phyloP scores from a whole-genome alignment of 225 moss, liverwort and hornwort genomes.

The Takakia lepidozioides region DNA sequence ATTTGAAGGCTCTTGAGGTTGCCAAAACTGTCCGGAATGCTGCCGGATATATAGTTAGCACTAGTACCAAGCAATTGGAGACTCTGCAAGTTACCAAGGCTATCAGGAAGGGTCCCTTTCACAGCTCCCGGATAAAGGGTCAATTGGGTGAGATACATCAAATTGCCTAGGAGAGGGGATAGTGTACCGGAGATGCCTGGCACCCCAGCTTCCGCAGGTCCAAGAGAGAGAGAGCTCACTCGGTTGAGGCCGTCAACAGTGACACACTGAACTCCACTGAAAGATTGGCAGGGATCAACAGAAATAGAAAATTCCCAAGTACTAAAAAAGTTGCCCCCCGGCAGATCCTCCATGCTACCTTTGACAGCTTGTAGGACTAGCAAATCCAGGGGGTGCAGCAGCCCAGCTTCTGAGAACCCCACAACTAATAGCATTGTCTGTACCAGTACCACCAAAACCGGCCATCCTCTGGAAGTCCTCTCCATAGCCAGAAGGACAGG shows the following conservation, averaged over 20 bases:
- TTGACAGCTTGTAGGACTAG: conserved; percentile 20
- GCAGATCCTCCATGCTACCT: conserved; percentile 22
- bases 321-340: conserved; percentile 29
- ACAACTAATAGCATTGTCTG: no score
- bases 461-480: no score
- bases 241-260: conserved; percentile 21
- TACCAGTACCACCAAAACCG: no score
- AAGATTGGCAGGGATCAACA: conserved; percentile 27
- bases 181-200: conserved; percentile 25
- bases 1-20: conserved; percentile 6
- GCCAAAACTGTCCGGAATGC: conserved; percentile 6
- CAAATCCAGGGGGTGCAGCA: conserved; percentile 36
- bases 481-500: no score
- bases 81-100: conserved; percentile 12
- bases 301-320: conserved; percentile 25
- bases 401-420: conserved; percentile 1
- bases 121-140: conserved; percentile 25
- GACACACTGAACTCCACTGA: conserved; percentile 18
- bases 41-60: conserved; percentile 17
- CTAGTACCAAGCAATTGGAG: conserved; percentile 17
- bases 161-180: conserved; percentile 9
- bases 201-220: conserved; percentile 15
- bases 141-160: conserved; percentile 14
- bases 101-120: conserved; percentile 12
- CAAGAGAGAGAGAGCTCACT: conserved; percentile 18